Conservation (phyloP, 108 stramenopile species). For the Chaetoceros muelleri region DNA sequence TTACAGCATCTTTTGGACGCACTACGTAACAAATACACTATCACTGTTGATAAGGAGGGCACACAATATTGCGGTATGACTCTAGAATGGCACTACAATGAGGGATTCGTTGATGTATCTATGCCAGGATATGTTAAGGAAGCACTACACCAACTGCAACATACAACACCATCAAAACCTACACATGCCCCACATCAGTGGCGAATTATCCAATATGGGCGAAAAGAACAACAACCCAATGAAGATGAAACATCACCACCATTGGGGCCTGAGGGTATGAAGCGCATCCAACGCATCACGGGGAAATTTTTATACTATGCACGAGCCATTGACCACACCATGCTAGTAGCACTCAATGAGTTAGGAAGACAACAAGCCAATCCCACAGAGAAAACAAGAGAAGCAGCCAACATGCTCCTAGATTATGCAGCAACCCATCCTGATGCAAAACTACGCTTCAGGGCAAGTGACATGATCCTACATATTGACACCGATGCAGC, state of each 20-base stretch:
- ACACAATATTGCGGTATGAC: constrained; percentile 21
- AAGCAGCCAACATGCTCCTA: constrained; percentile 16
- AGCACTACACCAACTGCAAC: constrained; percentile 21
- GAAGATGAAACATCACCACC: constrained; percentile 12
- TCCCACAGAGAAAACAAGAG: constrained; percentile 11
- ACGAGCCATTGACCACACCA: constrained; percentile 24
- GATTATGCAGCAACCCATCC: constrained; percentile 35
- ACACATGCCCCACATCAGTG: constrained; percentile 26
- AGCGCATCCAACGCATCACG: constrained; percentile 19
- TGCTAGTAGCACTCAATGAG: too few species aligned
- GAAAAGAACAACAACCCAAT: constrained; percentile 18
- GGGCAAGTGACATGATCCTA: constrained; percentile 26
- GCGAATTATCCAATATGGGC: constrained; percentile 21
- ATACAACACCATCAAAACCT: constrained; percentile 16
- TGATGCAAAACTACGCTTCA: constrained; percentile 23
- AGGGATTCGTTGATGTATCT: constrained; percentile 23
- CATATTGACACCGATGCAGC: constrained; percentile 20
- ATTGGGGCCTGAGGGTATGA: constrained; percentile 9
- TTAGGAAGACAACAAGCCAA: constrained; percentile 23
- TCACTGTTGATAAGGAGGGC: constrained; percentile 28
- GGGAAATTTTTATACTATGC: constrained; percentile 31
- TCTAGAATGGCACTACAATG: constrained; percentile 31
- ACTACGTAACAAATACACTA: too few species aligned
- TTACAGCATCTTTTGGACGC: too few species aligned
- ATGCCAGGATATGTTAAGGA: constrained; percentile 29